These are phyloP conservation scores for Golubevia pallescens DNA, from an alignment of 1,284 basidiomycete species.

Conservation along the genomic window DNA sequence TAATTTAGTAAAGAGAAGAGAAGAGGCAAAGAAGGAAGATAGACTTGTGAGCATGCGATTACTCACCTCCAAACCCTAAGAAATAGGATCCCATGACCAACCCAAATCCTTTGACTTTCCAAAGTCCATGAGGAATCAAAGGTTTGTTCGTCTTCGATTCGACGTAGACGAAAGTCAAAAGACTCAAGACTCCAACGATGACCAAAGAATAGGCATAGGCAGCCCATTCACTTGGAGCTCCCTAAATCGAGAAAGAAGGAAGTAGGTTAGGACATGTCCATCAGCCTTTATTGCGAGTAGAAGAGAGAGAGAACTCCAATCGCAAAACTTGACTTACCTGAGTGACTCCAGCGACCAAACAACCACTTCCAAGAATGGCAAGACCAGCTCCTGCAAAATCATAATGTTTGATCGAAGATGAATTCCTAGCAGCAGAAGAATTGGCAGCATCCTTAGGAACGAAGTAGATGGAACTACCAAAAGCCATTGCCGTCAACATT, in stretches of 20 bases:
- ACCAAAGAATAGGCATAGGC: conserved; percentile 19
- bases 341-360: conserved; percentile 21
- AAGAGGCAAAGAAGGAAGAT: too few species aligned
- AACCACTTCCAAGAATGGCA: conserved; percentile 15
- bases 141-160: conserved; percentile 15
- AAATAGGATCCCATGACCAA: conserved; percentile 13
- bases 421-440: not conserved
- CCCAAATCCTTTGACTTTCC: conserved; percentile 15
- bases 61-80: conserved; percentile 17
- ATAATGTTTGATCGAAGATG: conserved; percentile 8
- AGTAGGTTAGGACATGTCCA: too few species aligned
- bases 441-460: not conserved
- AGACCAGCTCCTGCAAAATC: conserved; percentile 20
- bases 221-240: conserved; percentile 17
- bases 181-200: conserved; percentile 14
- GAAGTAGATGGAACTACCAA: not conserved
- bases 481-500: conserved; percentile 6
- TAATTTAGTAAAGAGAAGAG: too few species aligned
- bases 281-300: too few species aligned
- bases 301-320: too few species aligned
- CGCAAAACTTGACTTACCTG: too few species aligned
- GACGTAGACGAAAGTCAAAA: conserved; percentile 14
- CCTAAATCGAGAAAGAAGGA: conserved; percentile 1
- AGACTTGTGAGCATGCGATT: too few species aligned
- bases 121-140: conserved; percentile 16